Conservation (phyloP, 768 basidiomycete species). For the Boletus subparvulus region DNA sequence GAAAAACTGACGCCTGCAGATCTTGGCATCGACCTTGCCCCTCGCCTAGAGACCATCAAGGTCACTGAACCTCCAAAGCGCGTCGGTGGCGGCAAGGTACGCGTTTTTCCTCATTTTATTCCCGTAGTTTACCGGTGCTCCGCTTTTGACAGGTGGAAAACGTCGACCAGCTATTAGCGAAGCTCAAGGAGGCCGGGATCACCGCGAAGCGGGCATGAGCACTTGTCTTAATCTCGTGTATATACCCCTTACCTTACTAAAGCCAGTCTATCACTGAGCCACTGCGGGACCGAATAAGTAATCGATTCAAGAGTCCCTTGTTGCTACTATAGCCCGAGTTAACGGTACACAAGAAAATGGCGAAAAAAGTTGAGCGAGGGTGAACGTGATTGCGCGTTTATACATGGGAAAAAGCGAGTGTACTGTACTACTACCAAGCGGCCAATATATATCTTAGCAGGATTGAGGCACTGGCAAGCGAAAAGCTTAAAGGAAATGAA, state of each 20-base stretch:
- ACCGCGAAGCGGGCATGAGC: conserved; percentile 29
- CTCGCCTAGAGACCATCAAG: conserved; percentile 81
- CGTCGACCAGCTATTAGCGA: conserved; percentile 87
- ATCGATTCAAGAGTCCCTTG: conserved; percentile 20
- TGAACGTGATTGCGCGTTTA: conserved; percentile 13
- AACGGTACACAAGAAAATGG: conserved; percentile 15
- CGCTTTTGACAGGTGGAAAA: conserved; percentile 54
- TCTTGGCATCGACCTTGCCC: conserved; percentile 80
- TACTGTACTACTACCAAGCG: conserved; percentile 21
- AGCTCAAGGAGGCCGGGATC: conserved; percentile 84
- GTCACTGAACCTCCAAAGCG: conserved; percentile 89
- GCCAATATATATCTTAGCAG: conserved; percentile 29
- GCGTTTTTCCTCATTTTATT: conserved; percentile 10
- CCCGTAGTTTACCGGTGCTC: not conserved
- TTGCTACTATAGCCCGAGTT: conserved; percentile 2
- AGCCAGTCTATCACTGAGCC: not conserved
- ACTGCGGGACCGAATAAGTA: conserved; percentile 3
- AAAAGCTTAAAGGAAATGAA: conserved; percentile 8
- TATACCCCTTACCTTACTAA: not conserved
- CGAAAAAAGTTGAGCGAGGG: not conserved
- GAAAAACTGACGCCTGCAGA: conserved; percentile 79
- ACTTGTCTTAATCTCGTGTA: not conserved
- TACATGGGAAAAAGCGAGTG: conserved; percentile 4
- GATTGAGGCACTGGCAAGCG: conserved; percentile 3
- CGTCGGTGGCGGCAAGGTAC: conserved; percentile 85